These are phyloP conservation scores for Cnidoscolus chayamansa DNA, from an alignment of 441 rosid species.

Conservation along the genomic window DNA sequence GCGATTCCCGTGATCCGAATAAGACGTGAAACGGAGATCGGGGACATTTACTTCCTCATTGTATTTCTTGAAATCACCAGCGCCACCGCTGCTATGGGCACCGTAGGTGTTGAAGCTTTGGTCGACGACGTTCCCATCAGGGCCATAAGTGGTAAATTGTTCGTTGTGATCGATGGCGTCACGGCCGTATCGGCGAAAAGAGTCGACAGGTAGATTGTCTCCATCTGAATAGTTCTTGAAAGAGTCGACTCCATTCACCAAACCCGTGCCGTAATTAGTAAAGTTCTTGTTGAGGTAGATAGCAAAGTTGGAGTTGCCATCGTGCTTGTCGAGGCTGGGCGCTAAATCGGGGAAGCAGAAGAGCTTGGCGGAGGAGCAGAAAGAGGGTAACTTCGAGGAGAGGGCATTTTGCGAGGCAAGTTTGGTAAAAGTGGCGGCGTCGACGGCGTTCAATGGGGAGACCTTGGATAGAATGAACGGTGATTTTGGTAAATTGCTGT, in stretches of 20 bases:
- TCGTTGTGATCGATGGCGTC: slow-evolving; percentile 51
- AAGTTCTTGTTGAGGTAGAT: slow-evolving; percentile 58
- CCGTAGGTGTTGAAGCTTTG: slow-evolving; percentile 84
- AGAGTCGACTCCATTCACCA: slow-evolving; percentile 50
- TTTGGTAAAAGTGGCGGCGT: slow-evolving; percentile 58
- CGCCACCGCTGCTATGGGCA: slow-evolving; percentile 55
- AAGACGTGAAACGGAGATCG: slow-evolving; percentile 55
- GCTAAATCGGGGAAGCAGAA: slow-evolving; percentile 78
- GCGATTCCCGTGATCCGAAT: slow-evolving; percentile 53
- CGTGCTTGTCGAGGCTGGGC: slow-evolving; percentile 51
- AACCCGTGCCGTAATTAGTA: slow-evolving; percentile 58
- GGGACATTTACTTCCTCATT: slow-evolving; percentile 55
- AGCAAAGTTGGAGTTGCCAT: slow-evolving; percentile 49
- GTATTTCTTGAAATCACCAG: slow-evolving; percentile 58
- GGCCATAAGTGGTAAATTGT: slow-evolving; percentile 52
- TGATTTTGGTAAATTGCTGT: slow-evolving; percentile 37
- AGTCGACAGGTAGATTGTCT: slow-evolving; percentile 47
- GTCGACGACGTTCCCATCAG: slow-evolving; percentile 55
- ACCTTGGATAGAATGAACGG: slow-evolving; percentile 63
- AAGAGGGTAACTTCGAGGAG: slow-evolving; percentile 47
- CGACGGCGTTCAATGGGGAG: slow-evolving; percentile 64
- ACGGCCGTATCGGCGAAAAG: slow-evolving; percentile 76
- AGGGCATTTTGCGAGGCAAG: slow-evolving; percentile 61
- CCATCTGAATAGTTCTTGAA: slow-evolving; percentile 65
- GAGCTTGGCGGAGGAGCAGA: slow-evolving; percentile 74